phyloP scores from a whole-genome alignment of 2,329 filamentous ascomycete genomes.

The Pseudogymnoascus sp. region DNA sequence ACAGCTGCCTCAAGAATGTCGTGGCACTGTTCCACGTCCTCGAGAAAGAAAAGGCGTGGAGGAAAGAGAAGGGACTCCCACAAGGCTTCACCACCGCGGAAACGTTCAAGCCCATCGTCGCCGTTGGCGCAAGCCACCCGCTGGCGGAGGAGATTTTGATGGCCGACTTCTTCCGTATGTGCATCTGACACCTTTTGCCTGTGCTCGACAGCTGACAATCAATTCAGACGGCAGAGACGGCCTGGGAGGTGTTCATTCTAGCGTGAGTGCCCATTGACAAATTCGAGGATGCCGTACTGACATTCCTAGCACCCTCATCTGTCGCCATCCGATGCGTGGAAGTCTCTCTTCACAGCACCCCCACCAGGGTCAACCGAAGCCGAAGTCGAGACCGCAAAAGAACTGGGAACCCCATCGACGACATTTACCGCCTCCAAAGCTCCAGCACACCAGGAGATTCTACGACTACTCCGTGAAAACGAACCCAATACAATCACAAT shows the following conservation, averaged over 20 bases:
- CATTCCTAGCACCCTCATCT: constrained; percentile 59
- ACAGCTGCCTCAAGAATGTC: constrained; percentile 76
- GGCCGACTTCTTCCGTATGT: constrained; percentile 81
- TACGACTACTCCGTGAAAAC: constrained; percentile 76
- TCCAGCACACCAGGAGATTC: constrained; percentile 76
- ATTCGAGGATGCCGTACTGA: constrained; percentile 16
- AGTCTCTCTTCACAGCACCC: constrained; percentile 52
- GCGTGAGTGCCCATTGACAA: constrained; percentile 31
- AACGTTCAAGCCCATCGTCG: constrained; percentile 71
- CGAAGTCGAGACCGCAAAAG: constrained; percentile 29
- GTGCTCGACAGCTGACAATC: constrained; percentile 13
- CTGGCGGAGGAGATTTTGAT: constrained; percentile 74
- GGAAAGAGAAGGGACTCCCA: constrained; percentile 57
- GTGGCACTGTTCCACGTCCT: constrained; percentile 88
- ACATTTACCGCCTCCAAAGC: constrained; percentile 70
- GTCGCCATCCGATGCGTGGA: constrained; percentile 67
- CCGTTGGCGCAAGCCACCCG: constrained; percentile 79
- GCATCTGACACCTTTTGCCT: background rate
- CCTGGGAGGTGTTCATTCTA: constrained; percentile 65
- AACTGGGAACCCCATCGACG: constrained; percentile 30
- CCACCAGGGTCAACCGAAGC: constrained; percentile 40
- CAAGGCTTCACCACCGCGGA: constrained; percentile 68
- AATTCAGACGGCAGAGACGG: constrained; percentile 65
- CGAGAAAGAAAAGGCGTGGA: constrained; percentile 82
- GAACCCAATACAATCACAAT: constrained; percentile 82